Evolutionary conservation across 1,139 yeast genomes (phyloP), one percentile per base, ranked within the genome.

Genomic region (Suhomyces bokatorum): DNA sequence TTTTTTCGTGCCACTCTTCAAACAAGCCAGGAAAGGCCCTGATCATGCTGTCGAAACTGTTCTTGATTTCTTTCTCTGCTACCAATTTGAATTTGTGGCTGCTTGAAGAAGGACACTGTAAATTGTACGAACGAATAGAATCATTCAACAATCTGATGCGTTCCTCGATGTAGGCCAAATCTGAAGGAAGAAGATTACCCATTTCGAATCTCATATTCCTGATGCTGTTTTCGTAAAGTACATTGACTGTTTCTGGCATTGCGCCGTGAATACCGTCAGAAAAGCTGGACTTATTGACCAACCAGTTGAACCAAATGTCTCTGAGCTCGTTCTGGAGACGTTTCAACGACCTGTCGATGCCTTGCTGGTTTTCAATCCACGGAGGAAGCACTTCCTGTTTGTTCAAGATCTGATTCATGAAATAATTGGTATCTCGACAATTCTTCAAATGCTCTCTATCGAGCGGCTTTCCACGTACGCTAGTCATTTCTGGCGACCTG

Each of bases 371-470:
- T 55, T 88, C 95, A 28, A 89, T 83, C 96, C 96, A 89, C 0
- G 95, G 95, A 0, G 96, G 96, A 10, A 83, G 70, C 0, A 87
- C 83, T 38, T 87, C 90, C 61, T 89, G 96, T 37, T 80, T 78
- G 52, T 80, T 83, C 47, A 89, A 67, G 39, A 89, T 83, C 50
- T 72, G 73, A 53, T 71, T 73, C 63, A 74, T 63, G 49, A 74
- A 74, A 51, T 70, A 74, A 47, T 65, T 68, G 5, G 74, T 56
- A 49, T 73, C 75, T 8, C 69, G 63, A 33, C 74, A 59, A 54
- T 87, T 82, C 50, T 83, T 84, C 60, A 89, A 66, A 57, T 87
- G 87, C 15, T 75, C 78, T 31, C 60, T 59, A 32, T 73, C 72
- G 22, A 85, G 57, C 2, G 85, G 84, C 52, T 78, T 73, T 0